Evolutionary conservation across 2,329 filamentous ascomycete genomes (phyloP), one percentile per base, ranked within the genome.

Genomic region (Ophiocordyceps camponoti-leonardi): DNA sequence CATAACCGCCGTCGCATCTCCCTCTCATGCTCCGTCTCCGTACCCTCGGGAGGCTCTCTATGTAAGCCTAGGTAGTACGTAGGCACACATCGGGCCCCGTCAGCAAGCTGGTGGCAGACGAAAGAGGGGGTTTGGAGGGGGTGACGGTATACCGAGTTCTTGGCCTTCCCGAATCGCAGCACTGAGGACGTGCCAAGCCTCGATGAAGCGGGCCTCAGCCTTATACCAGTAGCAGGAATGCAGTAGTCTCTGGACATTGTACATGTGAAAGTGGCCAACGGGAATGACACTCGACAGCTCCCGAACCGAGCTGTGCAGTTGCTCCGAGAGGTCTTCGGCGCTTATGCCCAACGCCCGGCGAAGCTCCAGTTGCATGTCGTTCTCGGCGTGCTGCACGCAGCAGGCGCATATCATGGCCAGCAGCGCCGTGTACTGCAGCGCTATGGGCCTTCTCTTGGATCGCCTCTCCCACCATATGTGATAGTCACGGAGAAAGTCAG

Each of bases 171-270:
- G 47, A 19, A 60, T 53, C 4, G 59, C 57, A n/a, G 53, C 52
- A n/a, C 55, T 53, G 11, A 61, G 49, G 2, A 59, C 53, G 20
- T 59, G 58, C 56, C 58, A 61, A 12, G 53, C 53, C 44, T 61
- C 58, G 13, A 54, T 47, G 30, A 61, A 59, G 35, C 51, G 48
- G 18, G 55, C 58, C 42, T 61, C 58, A 6, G 55, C 54, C 45
- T 61, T 61, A 51, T 56, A 59, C 58, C 58, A 61, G 39, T 60
- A 60, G 23, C 50, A 54, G 1, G 54, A 58, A 41, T 60, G 58
- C 39, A 61, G 45, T 10, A 59, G 45, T 30, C 54, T 50, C 47
- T 60, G 54, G 1, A 61, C 53, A 41, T 56, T 58, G 45, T 54
- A 46, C 13, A 54, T 48, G 43, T 59, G 54, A 28, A 56, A 57